Evolutionary conservation across 2,329 filamentous ascomycete species (phyloP).

Genomic region (Ploettnerulaceae sp.): DNA sequence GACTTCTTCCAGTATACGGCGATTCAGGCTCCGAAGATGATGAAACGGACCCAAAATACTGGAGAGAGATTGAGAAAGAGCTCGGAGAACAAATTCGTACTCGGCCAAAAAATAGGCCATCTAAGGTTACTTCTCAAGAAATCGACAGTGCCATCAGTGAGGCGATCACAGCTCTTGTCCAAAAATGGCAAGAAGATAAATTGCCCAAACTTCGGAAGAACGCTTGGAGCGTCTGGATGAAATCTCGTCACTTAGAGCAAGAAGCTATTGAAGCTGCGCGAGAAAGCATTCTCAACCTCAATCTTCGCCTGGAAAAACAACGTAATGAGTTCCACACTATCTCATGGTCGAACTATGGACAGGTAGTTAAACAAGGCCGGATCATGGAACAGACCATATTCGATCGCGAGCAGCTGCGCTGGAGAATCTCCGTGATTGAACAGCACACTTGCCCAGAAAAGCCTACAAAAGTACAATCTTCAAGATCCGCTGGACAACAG

Average conservation of each 20-base stretch:
- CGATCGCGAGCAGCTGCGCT: constrained; percentile 50
- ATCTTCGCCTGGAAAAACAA: constrained; percentile 50
- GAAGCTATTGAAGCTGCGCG: constrained; percentile 43
- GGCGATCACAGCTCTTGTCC: constrained; percentile 46
- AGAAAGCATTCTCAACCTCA: constrained; percentile 39
- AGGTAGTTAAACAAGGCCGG: constrained; percentile 51
- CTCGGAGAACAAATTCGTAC: constrained; percentile 30
- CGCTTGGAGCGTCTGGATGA: constrained; percentile 58
- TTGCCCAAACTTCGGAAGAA: constrained; percentile 50
- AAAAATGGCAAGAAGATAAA: constrained; percentile 54
- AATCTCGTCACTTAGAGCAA: constrained; percentile 42
- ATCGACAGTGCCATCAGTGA: constrained; percentile 50
- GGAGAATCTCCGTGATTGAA: constrained; percentile 45
- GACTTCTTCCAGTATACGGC: constrained; percentile 47
- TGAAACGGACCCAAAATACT: constrained; percentile 51
- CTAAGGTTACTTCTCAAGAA: constrained; percentile 40
- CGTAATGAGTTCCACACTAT: constrained; percentile 47
- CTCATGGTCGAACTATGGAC: constrained; percentile 47
- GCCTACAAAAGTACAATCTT: background rate
- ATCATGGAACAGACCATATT: constrained; percentile 62
- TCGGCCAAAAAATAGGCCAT: constrained; percentile 27
- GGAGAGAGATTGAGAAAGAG: constrained; percentile 58
- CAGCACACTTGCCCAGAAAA: constrained; percentile 40
- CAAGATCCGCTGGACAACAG: constrained; percentile 20
- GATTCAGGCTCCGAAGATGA: constrained; percentile 47